Evolutionary conservation across 768 basidiomycete genomes (phyloP).

Genomic region (Grammothele lineata): DNA sequence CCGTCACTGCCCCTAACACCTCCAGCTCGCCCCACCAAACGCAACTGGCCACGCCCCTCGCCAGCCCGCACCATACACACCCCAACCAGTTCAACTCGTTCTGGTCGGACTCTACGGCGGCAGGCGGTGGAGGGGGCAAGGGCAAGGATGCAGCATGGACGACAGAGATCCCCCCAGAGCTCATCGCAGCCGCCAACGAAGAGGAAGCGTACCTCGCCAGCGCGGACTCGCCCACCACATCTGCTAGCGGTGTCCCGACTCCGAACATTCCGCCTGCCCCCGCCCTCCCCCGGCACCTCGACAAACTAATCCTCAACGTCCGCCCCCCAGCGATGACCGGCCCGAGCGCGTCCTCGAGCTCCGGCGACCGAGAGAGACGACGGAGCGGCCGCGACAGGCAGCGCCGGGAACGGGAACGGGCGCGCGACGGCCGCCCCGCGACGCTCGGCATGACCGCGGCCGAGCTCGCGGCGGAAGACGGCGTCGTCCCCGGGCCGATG

Average conservation of each 20-base stretch:
- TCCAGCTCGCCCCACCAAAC: constrained; percentile 29
- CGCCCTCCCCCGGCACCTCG: constrained; percentile 81
- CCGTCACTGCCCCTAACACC: constrained; percentile 42
- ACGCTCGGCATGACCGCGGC: constrained; percentile 23
- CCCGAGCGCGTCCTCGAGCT: constrained; percentile 10
- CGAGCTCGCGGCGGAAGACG: constrained; percentile 2
- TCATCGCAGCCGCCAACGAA: constrained; percentile 74
- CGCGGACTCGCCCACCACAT: constrained; percentile 20
- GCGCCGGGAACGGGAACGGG: constrained; percentile 11
- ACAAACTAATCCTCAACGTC: constrained; percentile 87
- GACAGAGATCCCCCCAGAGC: constrained; percentile 66
- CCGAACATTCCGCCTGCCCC: constrained; percentile 89
- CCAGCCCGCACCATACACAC: constrained; percentile 16
- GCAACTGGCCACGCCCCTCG: constrained; percentile 24
- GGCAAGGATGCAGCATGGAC: constrained; percentile 60
- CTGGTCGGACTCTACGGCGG: constrained; percentile 34
- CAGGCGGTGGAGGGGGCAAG: constrained; percentile 7
- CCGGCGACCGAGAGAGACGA: constrained; percentile 15
- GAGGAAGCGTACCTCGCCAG: constrained; percentile 74
- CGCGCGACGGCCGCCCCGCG: constrained; percentile 17
- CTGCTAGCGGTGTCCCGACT: constrained; percentile 42
- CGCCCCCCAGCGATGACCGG: constrained; percentile 30
- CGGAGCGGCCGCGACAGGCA: constrained; percentile 11
- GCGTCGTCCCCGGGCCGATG: constrained; percentile 10
- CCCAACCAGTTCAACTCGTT: constrained; percentile 34